Base-by-base conservation (phyloP, 805 yeast genomes). In the Wickerhamiella cacticola region DNA sequence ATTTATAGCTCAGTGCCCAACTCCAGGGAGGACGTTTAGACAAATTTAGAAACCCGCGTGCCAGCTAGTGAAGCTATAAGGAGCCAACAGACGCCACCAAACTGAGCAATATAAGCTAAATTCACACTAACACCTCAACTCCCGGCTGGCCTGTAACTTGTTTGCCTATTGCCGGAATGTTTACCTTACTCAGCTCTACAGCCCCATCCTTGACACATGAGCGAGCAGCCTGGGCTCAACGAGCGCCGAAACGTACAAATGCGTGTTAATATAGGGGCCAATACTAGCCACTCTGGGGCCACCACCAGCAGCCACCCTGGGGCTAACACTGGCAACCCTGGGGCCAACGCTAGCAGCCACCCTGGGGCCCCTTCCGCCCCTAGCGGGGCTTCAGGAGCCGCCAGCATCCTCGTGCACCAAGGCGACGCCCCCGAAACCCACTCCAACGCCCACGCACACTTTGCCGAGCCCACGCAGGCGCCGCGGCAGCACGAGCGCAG, bases 401-500 rank as follows among this genome's bases (percentile, higher is more conserved):
- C 19, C 19, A 44, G 47, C 35, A 44, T 44, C 31, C 47, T 44
- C 13, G 41, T 44, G 10, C 47, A 44, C 16, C 25, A 44, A 12
- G 47, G 47, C 21, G 47, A 44, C 16, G 28, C 18, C 23, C 36
- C 36, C n/a, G 41, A 44, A 19, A 29, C 18, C 6, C 45, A 54
- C 12, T 18, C 36, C 18, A 31, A 31, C n/a, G 58, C 51, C 15
- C 60, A 56, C 47, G 58, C 60, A 23, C 60, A 57, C 42, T 57
- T 57, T 31, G 56, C 52, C 8, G 60, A 56, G 24, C 23, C 31
- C 9, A 34, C 34, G 25, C 48, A 41, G 38, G 42, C 23, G 23
- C 25, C 39, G 5, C 39, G 38, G 13, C 46, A 22, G 39, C 43
- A 39, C 34, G 43, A 38, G 9, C 35, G 43, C 12, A 6, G 26